These are phyloP conservation scores for Ophiostoma himal-ulmi DNA, from an alignment of 2,329 filamentous ascomycete species.

Conservation along the genomic window DNA sequence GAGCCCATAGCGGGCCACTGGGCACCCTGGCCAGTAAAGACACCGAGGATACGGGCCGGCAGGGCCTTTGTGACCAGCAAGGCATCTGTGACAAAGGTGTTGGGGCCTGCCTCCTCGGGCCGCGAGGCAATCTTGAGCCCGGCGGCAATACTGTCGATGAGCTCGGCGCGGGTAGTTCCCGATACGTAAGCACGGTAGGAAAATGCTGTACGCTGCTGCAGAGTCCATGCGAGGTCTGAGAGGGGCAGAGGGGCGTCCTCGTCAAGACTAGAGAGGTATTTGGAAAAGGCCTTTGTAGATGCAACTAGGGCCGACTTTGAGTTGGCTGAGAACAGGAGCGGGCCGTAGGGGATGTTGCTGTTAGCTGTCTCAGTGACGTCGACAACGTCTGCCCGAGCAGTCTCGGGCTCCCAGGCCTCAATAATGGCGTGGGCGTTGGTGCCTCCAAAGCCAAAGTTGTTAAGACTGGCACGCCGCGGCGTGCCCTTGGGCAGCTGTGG, in stretches of 20 bases:
- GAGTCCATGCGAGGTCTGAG: slow-evolving; percentile 33
- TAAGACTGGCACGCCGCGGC: slow-evolving; percentile 40
- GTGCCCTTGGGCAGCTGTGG: slow-evolving; percentile 34
- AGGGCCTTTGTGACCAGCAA: slow-evolving; percentile 9
- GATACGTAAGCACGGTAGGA: slow-evolving; percentile 32
- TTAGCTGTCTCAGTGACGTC: slow-evolving; percentile 16
- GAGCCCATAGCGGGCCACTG: slow-evolving; percentile 32
- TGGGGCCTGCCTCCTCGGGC: slow-evolving; percentile 4
- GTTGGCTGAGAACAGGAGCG: slow-evolving; percentile 37
- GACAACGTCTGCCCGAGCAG: neutral
- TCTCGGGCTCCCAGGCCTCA: slow-evolving; percentile 33
- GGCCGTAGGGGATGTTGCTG: slow-evolving; percentile 22
- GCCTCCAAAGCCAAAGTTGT: slow-evolving; percentile 44
- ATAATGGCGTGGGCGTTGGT: slow-evolving; percentile 42
- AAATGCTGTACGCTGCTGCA: slow-evolving; percentile 33
- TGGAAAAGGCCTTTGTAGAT: slow-evolving; percentile 29
- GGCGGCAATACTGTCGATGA: slow-evolving; percentile 29
- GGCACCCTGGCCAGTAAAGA: slow-evolving; percentile 25
- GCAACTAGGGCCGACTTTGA: slow-evolving; percentile 34
- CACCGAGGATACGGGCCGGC: slow-evolving; percentile 20
- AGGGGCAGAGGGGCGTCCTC: neutral
- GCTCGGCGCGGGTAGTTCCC: slow-evolving; percentile 26
- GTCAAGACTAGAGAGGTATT: slow-evolving; percentile 30
- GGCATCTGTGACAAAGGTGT: slow-evolving; percentile 17
- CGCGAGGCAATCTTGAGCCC: slow-evolving; percentile 24